These are phyloP conservation scores for Phytophthora cactorum DNA, from an alignment of 352 stramenopile genomes.

Conservation along the genomic window DNA sequence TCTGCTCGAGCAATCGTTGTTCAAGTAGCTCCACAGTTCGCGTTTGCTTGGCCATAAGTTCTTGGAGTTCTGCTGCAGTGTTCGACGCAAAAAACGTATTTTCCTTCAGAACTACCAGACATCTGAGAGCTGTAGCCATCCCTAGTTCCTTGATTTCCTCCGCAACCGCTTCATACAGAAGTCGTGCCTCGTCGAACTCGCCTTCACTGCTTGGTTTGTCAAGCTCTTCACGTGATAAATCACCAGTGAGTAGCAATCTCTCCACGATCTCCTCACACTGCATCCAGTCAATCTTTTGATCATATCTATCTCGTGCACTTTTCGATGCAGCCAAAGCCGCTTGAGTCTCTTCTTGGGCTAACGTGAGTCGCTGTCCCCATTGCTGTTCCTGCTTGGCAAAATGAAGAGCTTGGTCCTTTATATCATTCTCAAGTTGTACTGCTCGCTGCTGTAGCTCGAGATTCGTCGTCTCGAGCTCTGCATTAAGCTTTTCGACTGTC, in stretches of 20 bases:
- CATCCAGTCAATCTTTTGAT: conserved; percentile 50
- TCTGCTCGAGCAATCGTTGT: conserved; percentile 65
- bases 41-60: conserved; percentile 62
- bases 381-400: conserved; percentile 44
- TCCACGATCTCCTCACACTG: conserved; percentile 70
- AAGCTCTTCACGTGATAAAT: conserved; percentile 48
- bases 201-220: conserved; percentile 24
- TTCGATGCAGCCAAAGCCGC: conserved; percentile 35
- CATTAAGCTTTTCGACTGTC: conserved; percentile 60
- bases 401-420: conserved; percentile 40
- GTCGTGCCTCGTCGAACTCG: conserved; percentile 37
- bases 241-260: conserved; percentile 50
- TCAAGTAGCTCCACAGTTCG: conserved; percentile 60
- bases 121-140: conserved; percentile 57
- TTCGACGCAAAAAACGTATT: conserved; percentile 74
- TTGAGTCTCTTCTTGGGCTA: conserved; percentile 40
- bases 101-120: conserved; percentile 67
- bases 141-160: conserved; percentile 52
- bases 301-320: conserved; percentile 12
- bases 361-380: conserved; percentile 37
- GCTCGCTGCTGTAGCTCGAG: conserved; percentile 47
- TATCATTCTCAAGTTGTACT: conserved; percentile 54
- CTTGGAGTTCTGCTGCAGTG: conserved; percentile 62
- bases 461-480: conserved; percentile 50
- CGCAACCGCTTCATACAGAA: conserved; percentile 43